Evolutionary conservation across 768 basidiomycete species (phyloP).

Genomic region (Rhizopogon rudus): DNA sequence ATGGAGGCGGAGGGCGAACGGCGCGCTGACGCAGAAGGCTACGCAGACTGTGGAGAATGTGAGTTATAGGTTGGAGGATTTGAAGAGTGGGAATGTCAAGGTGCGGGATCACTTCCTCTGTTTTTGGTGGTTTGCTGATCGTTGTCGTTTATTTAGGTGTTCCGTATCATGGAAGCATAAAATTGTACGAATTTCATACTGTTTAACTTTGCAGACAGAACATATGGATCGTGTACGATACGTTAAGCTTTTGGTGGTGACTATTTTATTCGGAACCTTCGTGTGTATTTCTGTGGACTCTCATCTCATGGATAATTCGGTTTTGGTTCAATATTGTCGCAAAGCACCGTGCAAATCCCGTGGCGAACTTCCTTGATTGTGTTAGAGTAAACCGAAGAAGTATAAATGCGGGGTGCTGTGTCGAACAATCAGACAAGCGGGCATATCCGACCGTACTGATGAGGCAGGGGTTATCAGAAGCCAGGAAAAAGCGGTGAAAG

Average conservation of each 20-base stretch:
- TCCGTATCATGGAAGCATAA: conserved; percentile 36
- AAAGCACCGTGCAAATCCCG: too few species aligned
- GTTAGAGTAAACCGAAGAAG: too few species aligned
- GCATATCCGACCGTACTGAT: too few species aligned
- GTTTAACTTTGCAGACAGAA: neutral
- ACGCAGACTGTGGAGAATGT: conserved; percentile 62
- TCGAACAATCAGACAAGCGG: too few species aligned
- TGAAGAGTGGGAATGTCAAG: conserved; percentile 82
- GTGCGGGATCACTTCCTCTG: conserved; percentile 30
- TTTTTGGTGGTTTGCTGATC: conserved; percentile 8
- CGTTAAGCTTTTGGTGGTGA: neutral
- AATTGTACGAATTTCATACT: neutral
- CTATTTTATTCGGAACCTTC: neutral
- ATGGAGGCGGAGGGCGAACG: conserved; percentile 26
- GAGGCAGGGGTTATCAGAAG: too few species aligned
- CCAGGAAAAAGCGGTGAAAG: too few species aligned
- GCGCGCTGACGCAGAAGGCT: conserved; percentile 31
- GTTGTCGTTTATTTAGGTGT: conserved; percentile 23
- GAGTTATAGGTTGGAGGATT: conserved; percentile 86
- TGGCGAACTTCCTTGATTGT: too few species aligned
- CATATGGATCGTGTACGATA: neutral
- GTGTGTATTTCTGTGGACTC: neutral
- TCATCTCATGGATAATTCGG: too few species aligned
- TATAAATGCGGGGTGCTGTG: too few species aligned
- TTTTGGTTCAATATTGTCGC: too few species aligned